phyloP scores from a whole-genome alignment of 805 yeast species.

The Schizosaccharomyces osmophilus region DNA sequence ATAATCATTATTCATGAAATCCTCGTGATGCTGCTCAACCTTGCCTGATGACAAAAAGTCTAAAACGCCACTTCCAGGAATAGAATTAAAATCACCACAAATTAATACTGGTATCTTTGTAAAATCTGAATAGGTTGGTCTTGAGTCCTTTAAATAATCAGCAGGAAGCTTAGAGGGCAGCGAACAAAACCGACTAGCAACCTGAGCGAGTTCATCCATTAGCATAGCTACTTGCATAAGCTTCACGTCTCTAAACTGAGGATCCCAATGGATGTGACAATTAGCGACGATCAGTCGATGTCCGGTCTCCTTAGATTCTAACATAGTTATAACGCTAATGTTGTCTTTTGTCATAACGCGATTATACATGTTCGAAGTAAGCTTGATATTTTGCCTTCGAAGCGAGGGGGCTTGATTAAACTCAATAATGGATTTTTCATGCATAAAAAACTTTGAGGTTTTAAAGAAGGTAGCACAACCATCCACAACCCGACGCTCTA shows the following conservation, averaged over 20 bases:
- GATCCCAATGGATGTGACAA: slow-evolving; percentile 97
- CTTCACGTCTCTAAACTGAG: slow-evolving; percentile 84
- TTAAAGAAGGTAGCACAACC: slow-evolving; percentile 93
- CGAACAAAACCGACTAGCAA: slow-evolving; percentile 25
- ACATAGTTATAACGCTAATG: slow-evolving; percentile 51
- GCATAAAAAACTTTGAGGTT: slow-evolving; percentile 37
- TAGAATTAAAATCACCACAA: slow-evolving; percentile 91
- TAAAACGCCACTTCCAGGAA: slow-evolving; percentile 69
- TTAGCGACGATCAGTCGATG: slow-evolving; percentile 53
- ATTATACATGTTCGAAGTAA: slow-evolving; percentile 82
- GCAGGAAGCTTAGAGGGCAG: slow-evolving; percentile 7
- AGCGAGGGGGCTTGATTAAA: slow-evolving; percentile 29
- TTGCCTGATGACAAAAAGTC: slow-evolving; percentile 60
- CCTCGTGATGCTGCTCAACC: slow-evolving; percentile 46
- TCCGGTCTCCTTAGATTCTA: slow-evolving; percentile 51
- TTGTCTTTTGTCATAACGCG: slow-evolving; percentile 92
- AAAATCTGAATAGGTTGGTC: slow-evolving; percentile 17
- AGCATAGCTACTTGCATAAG: slow-evolving; percentile 84
- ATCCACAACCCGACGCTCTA: slow-evolving; percentile 75
- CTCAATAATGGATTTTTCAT: slow-evolving; percentile 54
- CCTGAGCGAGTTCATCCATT: slow-evolving; percentile 58
- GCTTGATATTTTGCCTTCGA: slow-evolving; percentile 46
- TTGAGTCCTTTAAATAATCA: not conserved
- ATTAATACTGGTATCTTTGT: slow-evolving; percentile 49
- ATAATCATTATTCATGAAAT: slow-evolving; percentile 65